These are phyloP conservation scores for Xerocomellus intermedius DNA, from an alignment of 768 basidiomycete species.

Conservation along the genomic window DNA sequence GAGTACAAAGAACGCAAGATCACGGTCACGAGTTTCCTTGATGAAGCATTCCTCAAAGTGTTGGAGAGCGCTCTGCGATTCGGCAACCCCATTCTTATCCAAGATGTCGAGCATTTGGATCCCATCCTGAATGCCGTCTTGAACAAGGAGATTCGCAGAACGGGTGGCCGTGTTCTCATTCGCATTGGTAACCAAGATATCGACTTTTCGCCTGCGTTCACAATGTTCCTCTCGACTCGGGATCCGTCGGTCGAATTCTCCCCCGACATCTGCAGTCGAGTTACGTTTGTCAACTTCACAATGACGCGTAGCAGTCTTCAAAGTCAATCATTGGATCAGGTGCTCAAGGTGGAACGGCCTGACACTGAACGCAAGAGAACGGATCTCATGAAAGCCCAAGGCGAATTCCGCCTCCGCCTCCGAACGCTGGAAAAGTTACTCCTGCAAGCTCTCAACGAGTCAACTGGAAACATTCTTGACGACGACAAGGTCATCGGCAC, in stretches of 20 bases:
- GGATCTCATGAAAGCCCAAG: slow-evolving; percentile 97
- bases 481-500: slow-evolving; percentile 99
- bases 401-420: slow-evolving; percentile 92
- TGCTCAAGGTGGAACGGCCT: slow-evolving; percentile 94
- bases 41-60: slow-evolving; percentile 98
- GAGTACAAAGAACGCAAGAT: slow-evolving; percentile 97
- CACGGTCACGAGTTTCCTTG: slow-evolving; percentile 96
- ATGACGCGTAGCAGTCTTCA: slow-evolving; percentile 99
- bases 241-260: slow-evolving; percentile 98
- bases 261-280: slow-evolving; percentile 97
- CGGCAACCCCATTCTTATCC: slow-evolving; percentile 94
- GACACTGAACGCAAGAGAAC: slow-evolving; percentile 95
- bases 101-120: slow-evolving; percentile 97
- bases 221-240: slow-evolving; percentile 97
- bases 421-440: slow-evolving; percentile 91
- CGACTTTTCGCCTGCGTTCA: slow-evolving; percentile 99
- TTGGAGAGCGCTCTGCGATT: slow-evolving; percentile 98
- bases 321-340: slow-evolving; percentile 96
- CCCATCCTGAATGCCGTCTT: slow-evolving; percentile 96
- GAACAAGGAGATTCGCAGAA: slow-evolving; percentile 93
- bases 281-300: slow-evolving; percentile 94
- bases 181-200: slow-evolving; percentile 97
- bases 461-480: slow-evolving; percentile 94
- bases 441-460: slow-evolving; percentile 94
- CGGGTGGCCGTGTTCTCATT: slow-evolving; percentile 96